Evolutionary conservation across 257 asterid species (phyloP), one percentile per base, ranked within the genome.

Genomic region (Thymus mandschuricus): DNA sequence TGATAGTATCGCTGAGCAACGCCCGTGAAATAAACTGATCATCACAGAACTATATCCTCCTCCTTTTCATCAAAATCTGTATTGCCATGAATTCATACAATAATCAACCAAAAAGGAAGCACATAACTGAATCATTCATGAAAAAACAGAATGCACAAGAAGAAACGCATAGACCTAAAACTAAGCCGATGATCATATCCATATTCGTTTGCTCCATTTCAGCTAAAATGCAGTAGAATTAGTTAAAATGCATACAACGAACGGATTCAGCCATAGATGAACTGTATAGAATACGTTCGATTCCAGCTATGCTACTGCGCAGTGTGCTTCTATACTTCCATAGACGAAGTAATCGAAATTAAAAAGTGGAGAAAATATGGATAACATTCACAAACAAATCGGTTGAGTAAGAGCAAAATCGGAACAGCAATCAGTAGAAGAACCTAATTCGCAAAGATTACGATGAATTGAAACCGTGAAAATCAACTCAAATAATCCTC

Each of bases 11-110:
- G 81, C 79, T 13, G 92, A 66, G 62, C 80, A 79, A 76, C 84
- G 86, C 73, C 86, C 85, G 76, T 80, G 83, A 72, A 92, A 86
- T 90, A 83, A 82, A 77, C 88, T 57, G 86, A 79, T 85, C 98
- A 95, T 95, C 82, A 81, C 87, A 80, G 66, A 77, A 71, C 57
- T 34, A 58, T 71, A 33, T 63, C 69, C 82, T 69, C 62, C 49
- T 70, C 69, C 56, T 75, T 71, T 62, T 82, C 75, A 67, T 67
- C 68, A 75, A 66, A 65, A 60, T 43, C 90, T 80, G 87, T 68
- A 79, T 79, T 44, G 27, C 52, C 72, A 68, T 7, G 60, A 69
- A 59, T 29, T 40, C 71, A 74, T 29, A 69, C 46, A 38, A 72
- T 52, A 44, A 48, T 46, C 38, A 72, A 35, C 55, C 29, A 35